Evolutionary conservation across 2,329 filamentous ascomycete genomes (phyloP).

Genomic region (Scortechinia acanthostroma): DNA sequence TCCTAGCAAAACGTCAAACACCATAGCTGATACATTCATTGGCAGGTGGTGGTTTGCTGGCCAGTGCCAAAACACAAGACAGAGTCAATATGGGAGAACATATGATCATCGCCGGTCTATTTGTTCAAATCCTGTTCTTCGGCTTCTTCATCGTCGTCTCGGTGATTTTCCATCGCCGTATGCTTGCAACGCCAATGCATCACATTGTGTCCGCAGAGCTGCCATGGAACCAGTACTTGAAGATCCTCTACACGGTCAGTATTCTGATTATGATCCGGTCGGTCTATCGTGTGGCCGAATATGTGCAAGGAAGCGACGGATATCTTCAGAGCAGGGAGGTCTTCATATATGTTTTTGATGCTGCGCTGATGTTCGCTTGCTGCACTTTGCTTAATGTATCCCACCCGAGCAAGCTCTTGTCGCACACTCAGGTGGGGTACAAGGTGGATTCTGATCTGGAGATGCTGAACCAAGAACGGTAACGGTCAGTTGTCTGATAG

Average conservation of each 20-base stretch:
- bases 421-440: too few relatives aligned
- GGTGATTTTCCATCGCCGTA: slow-evolving; percentile 33
- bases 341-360: slow-evolving; percentile 29
- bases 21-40: neutral
- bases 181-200: slow-evolving; percentile 26
- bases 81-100: slow-evolving; percentile 23
- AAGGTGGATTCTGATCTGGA: too few relatives aligned
- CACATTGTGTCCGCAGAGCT: slow-evolving; percentile 7
- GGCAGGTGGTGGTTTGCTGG: slow-evolving; percentile 3
- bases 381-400: neutral
- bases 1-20: too few relatives aligned
- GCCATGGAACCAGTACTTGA: slow-evolving; percentile 15
- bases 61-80: slow-evolving; percentile 18
- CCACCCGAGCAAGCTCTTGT: neutral
- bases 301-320: slow-evolving; percentile 28
- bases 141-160: slow-evolving; percentile 36
- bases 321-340: slow-evolving; percentile 30
- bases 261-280: slow-evolving; percentile 34
- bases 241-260: slow-evolving; percentile 28
- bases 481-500: too few relatives aligned
- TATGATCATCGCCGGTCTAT: slow-evolving; percentile 36
- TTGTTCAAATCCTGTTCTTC: slow-evolving; percentile 40
- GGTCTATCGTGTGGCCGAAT: slow-evolving; percentile 38
- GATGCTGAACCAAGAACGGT: too few relatives aligned
- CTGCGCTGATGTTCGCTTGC: slow-evolving; percentile 24